Evolutionary conservation across 2,329 filamentous ascomycete genomes (phyloP).

Genomic region (Monosporascus sp.): DNA sequence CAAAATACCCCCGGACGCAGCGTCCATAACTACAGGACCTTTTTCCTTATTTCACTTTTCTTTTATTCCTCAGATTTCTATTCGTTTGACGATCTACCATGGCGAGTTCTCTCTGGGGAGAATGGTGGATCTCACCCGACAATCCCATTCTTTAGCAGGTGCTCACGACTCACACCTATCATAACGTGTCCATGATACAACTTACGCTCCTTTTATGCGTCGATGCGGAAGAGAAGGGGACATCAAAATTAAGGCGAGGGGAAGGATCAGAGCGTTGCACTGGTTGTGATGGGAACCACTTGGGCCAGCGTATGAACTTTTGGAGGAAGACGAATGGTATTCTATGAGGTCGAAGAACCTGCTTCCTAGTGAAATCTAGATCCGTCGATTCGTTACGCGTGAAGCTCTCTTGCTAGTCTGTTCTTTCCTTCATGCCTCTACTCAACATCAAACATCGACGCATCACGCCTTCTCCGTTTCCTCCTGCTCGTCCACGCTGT

Average conservation of each 20-base stretch:
- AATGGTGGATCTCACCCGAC: background rate
- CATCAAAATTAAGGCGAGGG: background rate
- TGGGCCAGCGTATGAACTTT: too few species aligned
- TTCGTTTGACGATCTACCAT: too few species aligned
- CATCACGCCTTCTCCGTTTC: constrained; percentile 35
- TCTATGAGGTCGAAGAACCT: too few species aligned
- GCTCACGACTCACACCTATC: background rate
- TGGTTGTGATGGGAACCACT: background rate
- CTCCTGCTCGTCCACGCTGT: constrained; percentile 54
- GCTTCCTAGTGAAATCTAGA: too few species aligned
- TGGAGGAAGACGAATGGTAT: too few species aligned
- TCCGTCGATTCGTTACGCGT: too few species aligned
- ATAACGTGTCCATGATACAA: background rate
- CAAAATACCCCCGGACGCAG: background rate
- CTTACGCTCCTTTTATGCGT: background rate
- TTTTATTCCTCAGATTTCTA: background rate
- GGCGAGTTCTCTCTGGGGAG: background rate
- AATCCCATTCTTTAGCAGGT: background rate
- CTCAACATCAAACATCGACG: background rate
- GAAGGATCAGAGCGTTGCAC: too few species aligned
- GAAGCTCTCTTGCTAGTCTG: too few species aligned
- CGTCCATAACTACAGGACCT: background rate
- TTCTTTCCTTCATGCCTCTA: too few species aligned
- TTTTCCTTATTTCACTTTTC: background rate
- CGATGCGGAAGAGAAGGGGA: background rate